Evolutionary conservation across 192 early-diverging fungal species (phyloP), one percentile per base, ranked within the genome.

Genomic region (Coemansia erecta): DNA sequence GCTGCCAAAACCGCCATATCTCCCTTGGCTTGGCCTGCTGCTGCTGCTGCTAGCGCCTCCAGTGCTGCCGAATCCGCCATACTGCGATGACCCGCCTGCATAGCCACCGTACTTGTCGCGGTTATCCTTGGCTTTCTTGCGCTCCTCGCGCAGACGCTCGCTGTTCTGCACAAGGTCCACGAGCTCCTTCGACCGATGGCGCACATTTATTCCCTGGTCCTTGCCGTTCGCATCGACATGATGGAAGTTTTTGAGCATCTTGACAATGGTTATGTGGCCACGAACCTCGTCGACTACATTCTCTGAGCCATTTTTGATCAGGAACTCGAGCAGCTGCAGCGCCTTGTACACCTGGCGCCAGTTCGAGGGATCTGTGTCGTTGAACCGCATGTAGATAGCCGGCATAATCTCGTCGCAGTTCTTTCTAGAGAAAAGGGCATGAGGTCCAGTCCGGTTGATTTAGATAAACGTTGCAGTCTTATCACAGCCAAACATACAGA

Each of bases 291-390:
- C 94, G 21, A 98, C 87, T 15, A 96, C 92, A 26, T 90, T 85
- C 66, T 95, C 94, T 8, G 90, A 88, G 26, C 96, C 96, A 72
- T 96, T 95, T 69, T 95, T 97, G 45, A 95, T 83, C 39, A 98
- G 75, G 62, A 94, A 98, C 68, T 98, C 96, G 19, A 98, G 73
- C 19, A 98, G 84, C 54, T 92, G 90, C 50, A 98, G 82, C 2
- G 94, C 85, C 83, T 98, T 98, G 83, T 98, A 98, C n/a, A 90
- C 89, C 64, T 93, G 90, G 58, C 94, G 80, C 96, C 96, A 98
- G 64, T 90, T 87, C 17, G 83, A 69, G 0, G 89, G 84, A 54
- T 89, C 84, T 43, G 88, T 89, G 63, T 98, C 94, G 46, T 89
- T 85, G 63, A 96, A 86, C 18, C 88, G 85, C 58, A 89, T 83